Conservation (phyloP, 1,284 basidiomycete genomes). For the Cryptococcus sp. region DNA sequence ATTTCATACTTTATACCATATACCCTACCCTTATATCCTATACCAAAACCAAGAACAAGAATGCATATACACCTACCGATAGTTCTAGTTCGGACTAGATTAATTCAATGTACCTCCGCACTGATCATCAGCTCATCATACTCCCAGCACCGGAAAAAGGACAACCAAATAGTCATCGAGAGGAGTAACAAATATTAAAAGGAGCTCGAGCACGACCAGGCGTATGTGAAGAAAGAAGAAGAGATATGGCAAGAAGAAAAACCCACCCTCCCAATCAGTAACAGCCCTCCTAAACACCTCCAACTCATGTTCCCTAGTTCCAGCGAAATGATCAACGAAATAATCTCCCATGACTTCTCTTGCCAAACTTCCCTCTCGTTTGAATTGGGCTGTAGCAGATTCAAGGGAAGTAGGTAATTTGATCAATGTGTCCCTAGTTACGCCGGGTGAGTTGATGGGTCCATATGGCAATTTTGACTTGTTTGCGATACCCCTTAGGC, state of each 20-base stretch:
- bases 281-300: slow-evolving; percentile 81
- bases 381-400: slow-evolving; percentile 73
- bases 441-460: slow-evolving; percentile 56
- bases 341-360: slow-evolving; percentile 80
- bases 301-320: slow-evolving; percentile 85
- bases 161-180: too few relatives aligned
- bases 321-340: slow-evolving; percentile 90
- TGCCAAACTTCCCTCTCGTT: slow-evolving; percentile 70
- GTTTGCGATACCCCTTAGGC: slow-evolving; percentile 79
- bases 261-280: slow-evolving; percentile 86
- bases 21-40: too few relatives aligned
- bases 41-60: too few relatives aligned
- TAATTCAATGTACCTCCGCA: slow-evolving; percentile 78
- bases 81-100: too few relatives aligned
- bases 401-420: slow-evolving; percentile 75
- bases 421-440: slow-evolving; percentile 51
- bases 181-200: too few relatives aligned
- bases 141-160: too few relatives aligned
- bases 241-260: neutral
- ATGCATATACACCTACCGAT: too few relatives aligned
- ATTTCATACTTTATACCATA: too few relatives aligned
- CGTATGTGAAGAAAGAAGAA: neutral
- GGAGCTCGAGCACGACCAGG: neutral
- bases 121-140: slow-evolving; percentile 50
- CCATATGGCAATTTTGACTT: slow-evolving; percentile 64